Evolutionary conservation across 2,329 filamentous ascomycete species (phyloP), one percentile per base, ranked within the genome.

Genomic region (Tolypocladium album): DNA sequence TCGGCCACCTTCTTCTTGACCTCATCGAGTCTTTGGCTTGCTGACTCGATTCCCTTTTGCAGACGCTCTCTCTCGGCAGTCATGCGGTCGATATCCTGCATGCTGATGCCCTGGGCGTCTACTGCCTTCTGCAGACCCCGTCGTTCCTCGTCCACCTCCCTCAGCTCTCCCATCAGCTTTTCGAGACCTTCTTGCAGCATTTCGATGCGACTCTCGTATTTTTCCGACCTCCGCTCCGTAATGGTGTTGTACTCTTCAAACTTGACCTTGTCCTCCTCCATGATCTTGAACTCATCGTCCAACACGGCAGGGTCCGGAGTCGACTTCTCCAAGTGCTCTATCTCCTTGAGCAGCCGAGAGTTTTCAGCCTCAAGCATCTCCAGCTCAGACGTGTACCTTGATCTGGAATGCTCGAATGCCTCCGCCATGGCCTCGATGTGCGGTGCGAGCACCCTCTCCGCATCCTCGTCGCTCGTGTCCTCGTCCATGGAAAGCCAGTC

Each of bases 81-180:
- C 93, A 99, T 97, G 73, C 94, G 91, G 81, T 99, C 94, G 70
- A 99, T 97, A 82, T 99, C 94, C 76, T 94, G 89, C 76, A 97
- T 95, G 68, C 92, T 95, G 71, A 99, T 92, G 2, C 94, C 94
- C 70, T 96, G 91, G 66, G 88, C 87, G 73, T 97, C 94, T 36
- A 99, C 92, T 38, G 89, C 87, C 61, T 88, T 86, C 72, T 97
- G 93, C 12, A 99, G 81, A 38, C 82, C 82, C 50, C 85, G 78
- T 63, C 91, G 86, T 72, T 99, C 94, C 20, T 89, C 86, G 64
- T 97, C 92, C 0, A 88, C 89, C 67, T 90, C 88, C 61, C 84
- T 82, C 40, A 96, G 78, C 67, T 96, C 92, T 11, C 81, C 76
- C 59, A 87, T 79, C 27, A 91, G 83, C 71, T 92, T 93, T 58